A percentile compares a stretch with the other conserved stretches of the same genome.
These are phyloP conservation scores for Naganishia sp. DNA, from an alignment of 1,284 basidiomycete genomes.

Conservation along the genomic window DNA sequence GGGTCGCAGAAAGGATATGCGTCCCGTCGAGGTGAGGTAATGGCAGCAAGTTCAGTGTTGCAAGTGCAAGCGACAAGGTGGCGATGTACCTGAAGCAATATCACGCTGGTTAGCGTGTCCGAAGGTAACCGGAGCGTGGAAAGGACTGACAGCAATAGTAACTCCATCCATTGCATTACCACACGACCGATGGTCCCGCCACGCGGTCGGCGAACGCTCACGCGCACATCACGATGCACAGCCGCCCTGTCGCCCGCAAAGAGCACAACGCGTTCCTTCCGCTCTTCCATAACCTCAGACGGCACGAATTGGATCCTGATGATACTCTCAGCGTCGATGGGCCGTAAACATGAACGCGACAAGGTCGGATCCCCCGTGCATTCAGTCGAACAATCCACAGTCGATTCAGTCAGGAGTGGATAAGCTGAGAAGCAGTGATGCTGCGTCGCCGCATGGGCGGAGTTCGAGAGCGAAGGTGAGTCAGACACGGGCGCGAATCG, in stretches of 20 bases:
- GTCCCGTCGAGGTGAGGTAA: slow-evolving; percentile 25
- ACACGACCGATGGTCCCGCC: background rate
- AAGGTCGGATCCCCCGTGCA: background rate
- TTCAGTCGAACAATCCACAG: slow-evolving; percentile 5
- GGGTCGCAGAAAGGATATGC: slow-evolving; percentile 21
- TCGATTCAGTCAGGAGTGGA: slow-evolving; percentile 17
- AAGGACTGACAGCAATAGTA: slow-evolving; percentile 4
- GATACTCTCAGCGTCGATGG: background rate
- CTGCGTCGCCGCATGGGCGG: background rate
- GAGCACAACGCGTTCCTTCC: background rate
- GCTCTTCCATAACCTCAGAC: background rate
- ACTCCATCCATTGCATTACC: background rate
- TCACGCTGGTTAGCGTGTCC: background rate
- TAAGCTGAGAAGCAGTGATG: slow-evolving; percentile 28
- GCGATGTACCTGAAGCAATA: slow-evolving; percentile 10
- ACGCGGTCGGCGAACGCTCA: background rate
- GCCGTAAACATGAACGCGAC: background rate
- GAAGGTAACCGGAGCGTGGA: no score
- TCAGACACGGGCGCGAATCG: slow-evolving; percentile 4
- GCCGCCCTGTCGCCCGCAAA: slow-evolving; percentile 8
- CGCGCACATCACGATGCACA: background rate
- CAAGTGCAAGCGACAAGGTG: slow-evolving; percentile 22
- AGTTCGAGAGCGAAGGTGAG: background rate
- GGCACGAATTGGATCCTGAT: slow-evolving; percentile 1
- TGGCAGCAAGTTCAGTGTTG: slow-evolving; percentile 26